phyloP scores from a whole-genome alignment of 1,284 basidiomycete species.

The Cystobasidium pallidum region DNA sequence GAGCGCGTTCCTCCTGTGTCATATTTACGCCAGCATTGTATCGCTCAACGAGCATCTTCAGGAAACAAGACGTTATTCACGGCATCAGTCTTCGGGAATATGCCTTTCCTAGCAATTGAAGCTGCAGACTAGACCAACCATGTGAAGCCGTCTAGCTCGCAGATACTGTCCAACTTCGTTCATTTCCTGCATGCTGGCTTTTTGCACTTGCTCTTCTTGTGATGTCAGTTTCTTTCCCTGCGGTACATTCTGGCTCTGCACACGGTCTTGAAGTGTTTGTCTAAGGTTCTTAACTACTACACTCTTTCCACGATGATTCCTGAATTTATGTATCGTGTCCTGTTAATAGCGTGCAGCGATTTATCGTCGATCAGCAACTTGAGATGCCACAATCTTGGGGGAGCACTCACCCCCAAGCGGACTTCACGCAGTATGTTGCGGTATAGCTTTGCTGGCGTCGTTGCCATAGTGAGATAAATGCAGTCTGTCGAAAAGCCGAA shows the following conservation, averaged over 20 bases:
- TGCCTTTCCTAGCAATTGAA: neutral
- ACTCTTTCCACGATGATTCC: conserved; percentile 17
- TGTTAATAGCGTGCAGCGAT: conserved; percentile 4
- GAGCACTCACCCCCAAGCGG: conserved; percentile 18
- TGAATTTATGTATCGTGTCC: conserved; percentile 37
- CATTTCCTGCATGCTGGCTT: conserved; percentile 17
- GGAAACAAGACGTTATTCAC: neutral
- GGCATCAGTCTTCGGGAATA: no score
- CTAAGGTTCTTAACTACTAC: conserved; percentile 18
- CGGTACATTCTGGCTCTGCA: neutral
- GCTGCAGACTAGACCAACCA: conserved; percentile 3
- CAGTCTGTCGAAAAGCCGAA: neutral
- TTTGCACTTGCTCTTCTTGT: conserved; percentile 18
- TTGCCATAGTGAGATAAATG: conserved; percentile 14
- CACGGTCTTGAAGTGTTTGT: conserved; percentile 3
- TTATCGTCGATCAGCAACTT: neutral
- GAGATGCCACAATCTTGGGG: neutral
- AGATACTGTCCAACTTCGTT: conserved; percentile 32
- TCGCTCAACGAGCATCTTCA: conserved; percentile 31
- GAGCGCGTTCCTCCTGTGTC: conserved; percentile 43
- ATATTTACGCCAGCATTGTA: conserved; percentile 41
- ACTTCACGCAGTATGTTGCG: conserved; percentile 36
- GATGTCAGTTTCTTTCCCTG: conserved; percentile 9
- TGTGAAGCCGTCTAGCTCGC: conserved; percentile 24
- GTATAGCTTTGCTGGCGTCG: conserved; percentile 25